Evolutionary conservation across 345 rosid genomes (phyloP).

Genomic region (Crucihimalaya himalaica): DNA sequence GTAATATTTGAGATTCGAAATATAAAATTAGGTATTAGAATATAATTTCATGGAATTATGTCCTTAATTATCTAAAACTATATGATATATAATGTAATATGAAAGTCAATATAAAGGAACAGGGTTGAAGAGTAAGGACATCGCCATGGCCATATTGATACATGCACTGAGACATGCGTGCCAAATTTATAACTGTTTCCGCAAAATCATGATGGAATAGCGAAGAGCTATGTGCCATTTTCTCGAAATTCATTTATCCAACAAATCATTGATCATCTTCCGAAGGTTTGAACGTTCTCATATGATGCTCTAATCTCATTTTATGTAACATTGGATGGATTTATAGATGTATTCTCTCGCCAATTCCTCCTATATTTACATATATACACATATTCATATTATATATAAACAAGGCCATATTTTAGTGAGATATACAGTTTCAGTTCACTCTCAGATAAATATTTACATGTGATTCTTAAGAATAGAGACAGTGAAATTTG

Average conservation of each 20-base stretch:
- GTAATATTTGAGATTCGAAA: too few relatives aligned
- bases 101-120: too few relatives aligned
- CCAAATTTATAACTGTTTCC: slow-evolving; percentile 29
- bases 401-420: too few relatives aligned
- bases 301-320: slow-evolving; percentile 40
- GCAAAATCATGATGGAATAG: slow-evolving; percentile 7
- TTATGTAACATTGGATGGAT: slow-evolving; percentile 43
- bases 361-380: slow-evolving; percentile 38
- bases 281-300: slow-evolving; percentile 28
- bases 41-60: too few relatives aligned
- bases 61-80: too few relatives aligned
- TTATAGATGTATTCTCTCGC: slow-evolving; percentile 26
- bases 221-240: not conserved
- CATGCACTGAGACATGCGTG: slow-evolving; percentile 40
- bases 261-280: slow-evolving; percentile 35
- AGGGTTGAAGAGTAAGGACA: too few relatives aligned
- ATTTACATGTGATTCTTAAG: too few relatives aligned
- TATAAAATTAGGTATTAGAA: too few relatives aligned
- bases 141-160: slow-evolving; percentile 49
- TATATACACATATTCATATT: not conserved
- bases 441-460: too few relatives aligned
- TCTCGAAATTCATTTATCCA: slow-evolving; percentile 46
- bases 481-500: too few relatives aligned
- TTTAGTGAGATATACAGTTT: too few relatives aligned
- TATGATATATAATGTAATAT: too few relatives aligned